A percentile compares a stretch with the other conserved stretches of the same genome.
Evolutionary conservation across 257 asterid genomes (phyloP).

Genomic region (Ligustrum vulgare): DNA sequence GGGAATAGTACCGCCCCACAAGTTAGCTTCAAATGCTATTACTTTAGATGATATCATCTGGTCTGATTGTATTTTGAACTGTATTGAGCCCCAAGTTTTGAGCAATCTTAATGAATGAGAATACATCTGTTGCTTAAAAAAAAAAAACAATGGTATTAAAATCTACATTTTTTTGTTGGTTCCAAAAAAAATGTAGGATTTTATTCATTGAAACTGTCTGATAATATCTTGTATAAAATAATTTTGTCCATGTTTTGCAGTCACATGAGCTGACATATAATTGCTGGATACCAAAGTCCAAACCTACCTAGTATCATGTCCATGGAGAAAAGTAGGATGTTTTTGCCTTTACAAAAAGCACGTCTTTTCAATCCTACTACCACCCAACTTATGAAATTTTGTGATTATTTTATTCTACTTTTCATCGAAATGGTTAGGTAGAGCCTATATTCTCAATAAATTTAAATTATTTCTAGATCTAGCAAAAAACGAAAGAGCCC

Average conservation of each 20-base stretch:
- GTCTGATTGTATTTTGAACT: no score
- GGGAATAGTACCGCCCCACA: no score
- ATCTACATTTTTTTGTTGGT: not conserved
- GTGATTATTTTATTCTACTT: not conserved
- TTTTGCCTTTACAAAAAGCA: constrained; percentile 25
- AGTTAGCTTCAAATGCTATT: no score
- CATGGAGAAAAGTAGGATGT: not conserved
- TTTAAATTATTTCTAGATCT: not conserved
- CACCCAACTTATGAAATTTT: not conserved
- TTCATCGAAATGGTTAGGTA: not conserved
- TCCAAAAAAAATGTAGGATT: not conserved
- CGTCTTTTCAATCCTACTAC: constrained; percentile 8
- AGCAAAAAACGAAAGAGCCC: no score
- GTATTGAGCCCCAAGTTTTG: no score
- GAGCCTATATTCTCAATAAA: not conserved
- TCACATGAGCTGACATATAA: constrained; percentile 18
- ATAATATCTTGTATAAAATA: not conserved
- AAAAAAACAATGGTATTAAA: not conserved
- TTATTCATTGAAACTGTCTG: not conserved
- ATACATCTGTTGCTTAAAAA: no score
- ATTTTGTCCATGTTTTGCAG: constrained; percentile 5
- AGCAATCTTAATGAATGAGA: no score
- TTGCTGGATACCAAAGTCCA: constrained; percentile 5
- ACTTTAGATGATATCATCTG: no score
- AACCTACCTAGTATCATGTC: not conserved